phyloP scores from a whole-genome alignment of 2,329 filamentous ascomycete species.

The Botrytis paeoniae region DNA sequence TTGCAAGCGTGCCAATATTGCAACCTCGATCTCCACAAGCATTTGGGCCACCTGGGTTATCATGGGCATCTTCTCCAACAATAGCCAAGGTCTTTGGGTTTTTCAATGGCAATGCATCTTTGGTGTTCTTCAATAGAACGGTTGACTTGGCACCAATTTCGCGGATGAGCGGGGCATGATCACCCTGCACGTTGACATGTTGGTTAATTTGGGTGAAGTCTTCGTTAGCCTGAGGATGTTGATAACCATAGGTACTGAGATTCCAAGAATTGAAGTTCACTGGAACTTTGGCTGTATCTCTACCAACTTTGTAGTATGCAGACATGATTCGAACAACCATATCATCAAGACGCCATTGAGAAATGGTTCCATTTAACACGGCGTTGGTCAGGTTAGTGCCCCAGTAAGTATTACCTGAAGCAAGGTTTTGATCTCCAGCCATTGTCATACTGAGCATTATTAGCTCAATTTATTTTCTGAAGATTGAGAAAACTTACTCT shows the following conservation, averaged over 20 bases:
- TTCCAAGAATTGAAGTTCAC: slow-evolving; percentile 92
- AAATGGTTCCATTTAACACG: slow-evolving; percentile 84
- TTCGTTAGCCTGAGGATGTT: slow-evolving; percentile 61
- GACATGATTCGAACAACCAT: slow-evolving; percentile 84
- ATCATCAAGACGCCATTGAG: slow-evolving; percentile 84
- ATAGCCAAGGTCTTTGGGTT: slow-evolving; percentile 41
- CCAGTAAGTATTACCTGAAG: slow-evolving; percentile 62
- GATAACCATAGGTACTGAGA: slow-evolving; percentile 66
- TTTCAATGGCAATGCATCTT: slow-evolving; percentile 49
- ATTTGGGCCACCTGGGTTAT: slow-evolving; percentile 58
- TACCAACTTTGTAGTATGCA: slow-evolving; percentile 59
- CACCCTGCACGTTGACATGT: slow-evolving; percentile 74
- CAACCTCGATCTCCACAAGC: slow-evolving; percentile 57
- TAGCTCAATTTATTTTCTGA: background rate
- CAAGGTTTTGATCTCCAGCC: slow-evolving; percentile 77
- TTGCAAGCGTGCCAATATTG: slow-evolving; percentile 48
- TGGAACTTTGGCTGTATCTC: slow-evolving; percentile 40
- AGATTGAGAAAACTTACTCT: slow-evolving; percentile 37
- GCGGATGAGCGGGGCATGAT: slow-evolving; percentile 74
- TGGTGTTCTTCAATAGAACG: slow-evolving; percentile 61
- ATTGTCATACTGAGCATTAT: slow-evolving; percentile 63
- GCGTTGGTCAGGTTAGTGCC: slow-evolving; percentile 83
- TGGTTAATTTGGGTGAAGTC: slow-evolving; percentile 69
- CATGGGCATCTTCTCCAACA: slow-evolving; percentile 49
- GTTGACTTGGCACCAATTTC: slow-evolving; percentile 52